Conservation (phyloP, 306 rosid genomes). For the Delonix regia region DNA sequence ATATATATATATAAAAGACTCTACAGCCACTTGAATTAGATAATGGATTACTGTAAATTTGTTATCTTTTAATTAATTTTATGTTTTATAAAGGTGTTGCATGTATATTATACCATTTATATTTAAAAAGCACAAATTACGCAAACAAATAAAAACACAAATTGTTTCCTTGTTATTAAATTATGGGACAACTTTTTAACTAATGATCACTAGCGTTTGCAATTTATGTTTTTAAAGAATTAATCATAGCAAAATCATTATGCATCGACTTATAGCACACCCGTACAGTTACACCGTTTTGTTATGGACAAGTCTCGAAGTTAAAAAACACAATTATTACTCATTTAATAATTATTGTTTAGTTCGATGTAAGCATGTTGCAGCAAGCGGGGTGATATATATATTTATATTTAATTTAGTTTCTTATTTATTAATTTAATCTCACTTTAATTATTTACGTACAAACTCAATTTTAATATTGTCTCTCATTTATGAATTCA, state of each 20-base stretch:
- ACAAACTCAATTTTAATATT: too few species aligned
- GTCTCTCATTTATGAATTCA: too few species aligned
- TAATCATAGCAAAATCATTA: background rate
- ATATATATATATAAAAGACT: too few species aligned
- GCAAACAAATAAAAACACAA: background rate
- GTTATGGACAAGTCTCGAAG: background rate
- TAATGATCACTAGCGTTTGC: background rate
- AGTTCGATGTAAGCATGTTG: constrained; percentile 25
- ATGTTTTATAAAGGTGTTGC: background rate
- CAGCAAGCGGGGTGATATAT: too few species aligned
- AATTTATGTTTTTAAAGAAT: background rate
- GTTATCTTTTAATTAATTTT: background rate
- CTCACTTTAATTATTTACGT: too few species aligned
- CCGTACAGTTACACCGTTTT: background rate
- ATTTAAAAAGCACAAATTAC: background rate
- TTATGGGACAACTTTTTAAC: too few species aligned
- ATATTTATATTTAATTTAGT: too few species aligned
- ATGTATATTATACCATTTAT: background rate
- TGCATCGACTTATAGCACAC: background rate
- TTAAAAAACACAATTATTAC: constrained; percentile 6
- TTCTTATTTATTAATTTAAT: too few species aligned
- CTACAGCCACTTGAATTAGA: too few species aligned
- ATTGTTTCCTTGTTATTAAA: too few species aligned
- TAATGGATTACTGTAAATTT: too few species aligned
- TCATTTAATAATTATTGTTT: background rate